Percentiles rank a stretch among this genome's conserved stretches.
Conservation (phyloP, 179 eudicot species). For the Camellia oleifera region DNA sequence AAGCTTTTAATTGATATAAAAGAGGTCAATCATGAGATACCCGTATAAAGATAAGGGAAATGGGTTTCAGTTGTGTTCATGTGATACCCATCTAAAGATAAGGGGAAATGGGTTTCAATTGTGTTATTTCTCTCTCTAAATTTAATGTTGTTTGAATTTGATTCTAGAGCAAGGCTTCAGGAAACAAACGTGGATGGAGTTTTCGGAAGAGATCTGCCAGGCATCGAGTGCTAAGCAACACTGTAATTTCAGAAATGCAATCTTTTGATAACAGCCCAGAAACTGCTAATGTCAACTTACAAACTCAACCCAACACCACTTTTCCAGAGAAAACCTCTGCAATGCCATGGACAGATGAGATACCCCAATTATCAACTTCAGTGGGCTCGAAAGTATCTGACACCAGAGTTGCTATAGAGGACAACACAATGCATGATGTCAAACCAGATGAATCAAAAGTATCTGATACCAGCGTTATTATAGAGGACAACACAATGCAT, state of each 20-base stretch:
- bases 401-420: conserved; percentile 25
- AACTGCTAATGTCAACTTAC: conserved; percentile 29
- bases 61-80: no score
- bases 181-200: conserved; percentile 82
- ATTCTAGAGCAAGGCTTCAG: conserved; percentile 53
- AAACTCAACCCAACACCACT: conserved; percentile 34
- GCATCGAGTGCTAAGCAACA: conserved; percentile 69
- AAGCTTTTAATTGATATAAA: neutral
- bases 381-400: conserved; percentile 29
- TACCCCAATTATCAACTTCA: conserved; percentile 25
- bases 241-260: conserved; percentile 43
- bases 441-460: conserved; percentile 42
- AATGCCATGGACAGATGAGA: conserved; percentile 39
- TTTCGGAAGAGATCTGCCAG: conserved; percentile 73
- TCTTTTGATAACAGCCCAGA: conserved; percentile 52
- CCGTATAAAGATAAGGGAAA: neutral
- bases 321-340: conserved; percentile 46
- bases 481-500: conserved; percentile 23
- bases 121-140: neutral
- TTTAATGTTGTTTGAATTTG: conserved; percentile 12
- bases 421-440: conserved; percentile 20
- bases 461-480: conserved; percentile 27
- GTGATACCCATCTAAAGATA: neutral
- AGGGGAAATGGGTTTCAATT: no score
- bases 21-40: neutral